phyloP scores from a whole-genome alignment of 2,329 filamentous ascomycete species.

The Claviceps digitariae region DNA sequence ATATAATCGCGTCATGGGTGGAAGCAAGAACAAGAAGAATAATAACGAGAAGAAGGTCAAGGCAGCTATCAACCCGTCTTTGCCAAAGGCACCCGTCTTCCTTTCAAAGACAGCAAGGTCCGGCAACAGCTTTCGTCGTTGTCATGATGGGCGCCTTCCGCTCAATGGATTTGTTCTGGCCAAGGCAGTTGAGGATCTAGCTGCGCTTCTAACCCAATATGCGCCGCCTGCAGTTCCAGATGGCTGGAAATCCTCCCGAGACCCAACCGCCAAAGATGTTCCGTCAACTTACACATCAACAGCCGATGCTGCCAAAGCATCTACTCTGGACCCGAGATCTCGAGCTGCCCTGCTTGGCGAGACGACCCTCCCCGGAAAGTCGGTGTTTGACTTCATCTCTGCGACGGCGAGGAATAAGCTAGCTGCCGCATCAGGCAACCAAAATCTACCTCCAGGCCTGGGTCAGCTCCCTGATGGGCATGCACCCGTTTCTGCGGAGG shows the following conservation, averaged over 20 bases:
- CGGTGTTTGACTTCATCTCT: constrained; percentile 86
- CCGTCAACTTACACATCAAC: constrained; percentile 44
- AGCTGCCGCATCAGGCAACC: constrained; percentile 59
- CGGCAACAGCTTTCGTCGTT: constrained; percentile 37
- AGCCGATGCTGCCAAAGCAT: constrained; percentile 64
- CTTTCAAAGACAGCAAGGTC: constrained; percentile 42
- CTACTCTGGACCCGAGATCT: constrained; percentile 58
- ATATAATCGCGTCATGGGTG: constrained; percentile 70
- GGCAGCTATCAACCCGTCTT: constrained; percentile 46
- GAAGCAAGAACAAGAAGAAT: constrained; percentile 59
- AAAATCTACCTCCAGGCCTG: constrained; percentile 61
- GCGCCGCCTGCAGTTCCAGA: constrained; percentile 53
- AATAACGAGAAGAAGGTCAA: constrained; percentile 51
- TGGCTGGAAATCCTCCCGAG: constrained; percentile 58
- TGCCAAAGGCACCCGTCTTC: constrained; percentile 59
- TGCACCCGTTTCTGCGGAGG: constrained; percentile 44
- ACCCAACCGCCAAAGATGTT: constrained; percentile 6
- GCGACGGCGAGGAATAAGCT: constrained; percentile 64
- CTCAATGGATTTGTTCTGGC: constrained; percentile 69
- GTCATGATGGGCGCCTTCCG: constrained; percentile 70
- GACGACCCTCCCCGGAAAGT: constrained; percentile 67
- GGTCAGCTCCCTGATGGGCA: constrained; percentile 60
- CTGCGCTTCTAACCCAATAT: constrained; percentile 28
- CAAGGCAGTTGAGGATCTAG: constrained; percentile 29
- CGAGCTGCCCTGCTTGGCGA: constrained; percentile 75